Conservation (phyloP, 179 eudicot genomes). For the Dionaea muscipula region DNA sequence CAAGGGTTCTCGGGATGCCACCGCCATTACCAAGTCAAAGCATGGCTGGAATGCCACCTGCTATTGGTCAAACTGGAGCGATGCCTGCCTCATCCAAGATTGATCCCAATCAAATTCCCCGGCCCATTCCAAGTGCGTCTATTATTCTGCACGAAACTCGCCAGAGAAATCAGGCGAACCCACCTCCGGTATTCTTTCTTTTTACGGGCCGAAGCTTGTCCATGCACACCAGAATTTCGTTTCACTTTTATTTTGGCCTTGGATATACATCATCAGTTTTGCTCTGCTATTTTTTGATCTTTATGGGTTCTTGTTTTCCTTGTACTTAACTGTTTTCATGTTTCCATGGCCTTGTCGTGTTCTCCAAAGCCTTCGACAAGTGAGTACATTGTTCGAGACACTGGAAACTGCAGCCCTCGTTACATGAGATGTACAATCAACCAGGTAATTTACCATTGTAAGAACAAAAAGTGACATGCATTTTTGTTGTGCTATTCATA, state of each 20-base stretch:
- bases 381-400: conserved; percentile 71
- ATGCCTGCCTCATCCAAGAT: conserved; percentile 53
- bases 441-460: conserved; percentile 38
- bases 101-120: conserved; percentile 88
- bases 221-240: neutral
- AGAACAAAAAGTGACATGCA: conserved; percentile 1
- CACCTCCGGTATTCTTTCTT: conserved; percentile 67
- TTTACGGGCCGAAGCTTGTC: neutral
- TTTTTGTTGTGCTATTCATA: neutral
- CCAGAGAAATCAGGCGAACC: conserved; percentile 76
- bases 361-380: conserved; percentile 61
- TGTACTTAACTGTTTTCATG: neutral
- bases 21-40: conserved; percentile 49
- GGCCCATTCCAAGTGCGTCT: conserved; percentile 49
- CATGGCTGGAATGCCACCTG: conserved; percentile 45
- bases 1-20: conserved; percentile 68
- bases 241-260: neutral
- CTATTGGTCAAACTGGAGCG: conserved; percentile 44
- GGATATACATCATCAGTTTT: too few relatives aligned
- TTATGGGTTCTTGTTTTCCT: neutral
- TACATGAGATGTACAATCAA: conserved; percentile 81
- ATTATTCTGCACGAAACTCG: conserved; percentile 73
- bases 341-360: neutral
- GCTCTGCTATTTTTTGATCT: too few relatives aligned
- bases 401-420: conserved; percentile 95